Base-by-base conservation (phyloP, 768 basidiomycete genomes). In the Cyclocybe cylindracea region DNA sequence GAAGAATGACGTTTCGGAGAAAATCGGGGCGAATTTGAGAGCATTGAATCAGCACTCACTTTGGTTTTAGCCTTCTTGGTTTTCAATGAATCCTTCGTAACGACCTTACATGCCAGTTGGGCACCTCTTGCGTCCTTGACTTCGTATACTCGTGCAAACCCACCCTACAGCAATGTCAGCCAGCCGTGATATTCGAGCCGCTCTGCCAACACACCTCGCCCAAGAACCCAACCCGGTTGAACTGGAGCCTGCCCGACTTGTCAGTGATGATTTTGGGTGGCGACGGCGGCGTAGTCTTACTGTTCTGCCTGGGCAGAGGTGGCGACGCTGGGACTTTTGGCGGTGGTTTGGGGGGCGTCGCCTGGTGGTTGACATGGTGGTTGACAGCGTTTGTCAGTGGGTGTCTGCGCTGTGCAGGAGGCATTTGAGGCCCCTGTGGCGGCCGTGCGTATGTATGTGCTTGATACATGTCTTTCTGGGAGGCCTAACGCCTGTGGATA, bases 11-110 rank as follows among this genome's bases (percentile, higher is more conserved):
- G 19, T 34, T 11, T 2, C 40, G 44, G 13, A 16, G 8, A 40
- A 39, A 36, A 19, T 32, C 11, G 41, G 3, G 44, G 14, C 7
- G 5, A 40, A 29, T n/a, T 14, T 10, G 24, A 10, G 35, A 18
- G 29, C 14, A 37, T 34, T 42, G 54, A 43, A 16, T 36, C 13
- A 36, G 3, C 1, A 33, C 78, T 46, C 44, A 93, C 95, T 83
- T 98, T 98, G 13, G 94, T 95, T 71, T 96, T 96, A 18, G 93
- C 94, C 70, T 98, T 98, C 74, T 93, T 96, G 13, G 93, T 93
- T 74, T 91, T 90, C 59, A 99, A 79, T 31, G 91, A 92, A 19
- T 79, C 76, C 73, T 95, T 94, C n/a, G 89, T 90, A 57, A 99
- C 88, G 40, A 97, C 94, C 73, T 99, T 98, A 71, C 95, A 90